Percentiles rank a stretch among this genome's conserved stretches.
Evolutionary conservation across 441 rosid genomes (phyloP).

Genomic region (Metrosideros polymorpha): DNA sequence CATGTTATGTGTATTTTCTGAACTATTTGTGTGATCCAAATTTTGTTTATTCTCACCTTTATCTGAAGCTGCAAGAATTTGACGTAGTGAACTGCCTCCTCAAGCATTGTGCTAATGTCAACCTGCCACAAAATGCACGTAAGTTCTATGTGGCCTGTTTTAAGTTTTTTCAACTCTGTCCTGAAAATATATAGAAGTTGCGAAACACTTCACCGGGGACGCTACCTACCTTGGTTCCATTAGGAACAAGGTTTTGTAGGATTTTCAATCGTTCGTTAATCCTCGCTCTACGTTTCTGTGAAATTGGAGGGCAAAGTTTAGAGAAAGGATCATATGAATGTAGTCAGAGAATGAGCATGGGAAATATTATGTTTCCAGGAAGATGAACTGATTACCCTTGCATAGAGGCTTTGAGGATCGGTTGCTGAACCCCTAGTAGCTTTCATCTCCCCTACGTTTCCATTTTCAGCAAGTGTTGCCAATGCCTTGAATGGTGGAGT

Average conservation of each 20-base stretch:
- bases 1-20: not conserved
- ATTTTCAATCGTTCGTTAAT: not conserved
- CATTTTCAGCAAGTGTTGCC: not conserved
- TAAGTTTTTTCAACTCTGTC: not conserved
- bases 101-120: constrained; percentile 5
- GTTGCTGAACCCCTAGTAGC: not conserved
- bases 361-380: not conserved
- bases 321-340: not conserved
- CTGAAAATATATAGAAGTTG: not conserved
- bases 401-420: constrained; percentile 1
- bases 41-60: not conserved
- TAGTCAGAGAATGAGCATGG: not conserved
- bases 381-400: not conserved
- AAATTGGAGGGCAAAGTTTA: not conserved
- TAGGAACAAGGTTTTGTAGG: not conserved
- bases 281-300: not conserved
- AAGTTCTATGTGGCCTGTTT: not conserved
- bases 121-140: not conserved
- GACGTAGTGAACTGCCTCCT: constrained; percentile 1
- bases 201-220: not conserved
- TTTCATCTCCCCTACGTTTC: not conserved
- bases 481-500: not conserved
- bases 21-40: not conserved
- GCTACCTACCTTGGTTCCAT: constrained; percentile 8
- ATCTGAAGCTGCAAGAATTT: constrained; percentile 3